Percentiles rank a stretch among this genome's conserved stretches.
These are phyloP conservation scores for Aspergillus brunneoviolaceus DNA, from an alignment of 2,329 filamentous ascomycete genomes.

Conservation along the genomic window DNA sequence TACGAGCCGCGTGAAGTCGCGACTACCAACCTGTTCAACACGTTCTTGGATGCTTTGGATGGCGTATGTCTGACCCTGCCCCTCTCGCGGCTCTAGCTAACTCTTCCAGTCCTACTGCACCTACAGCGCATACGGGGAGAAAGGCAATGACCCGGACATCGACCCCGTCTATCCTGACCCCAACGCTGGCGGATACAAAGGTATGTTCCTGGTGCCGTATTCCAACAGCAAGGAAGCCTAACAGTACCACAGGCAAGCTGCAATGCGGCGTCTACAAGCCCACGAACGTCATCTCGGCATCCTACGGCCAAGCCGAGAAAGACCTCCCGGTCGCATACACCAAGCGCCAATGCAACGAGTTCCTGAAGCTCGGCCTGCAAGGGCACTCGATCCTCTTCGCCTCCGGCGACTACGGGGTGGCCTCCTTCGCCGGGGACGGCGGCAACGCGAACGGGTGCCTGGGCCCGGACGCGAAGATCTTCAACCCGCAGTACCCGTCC, in stretches of 20 bases:
- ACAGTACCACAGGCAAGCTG: slow-evolving; percentile 19
- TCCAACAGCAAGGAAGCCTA: neutral
- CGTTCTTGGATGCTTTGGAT: slow-evolving; percentile 54
- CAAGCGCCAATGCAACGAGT: slow-evolving; percentile 47
- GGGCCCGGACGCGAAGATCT: slow-evolving; percentile 44
- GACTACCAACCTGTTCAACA: slow-evolving; percentile 42
- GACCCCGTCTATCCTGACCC: slow-evolving; percentile 55
- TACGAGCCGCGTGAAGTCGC: slow-evolving; percentile 38
- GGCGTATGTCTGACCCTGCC: slow-evolving; percentile 29
- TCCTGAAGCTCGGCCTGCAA: slow-evolving; percentile 52
- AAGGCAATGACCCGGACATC: slow-evolving; percentile 48
- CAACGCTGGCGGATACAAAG: slow-evolving; percentile 51
- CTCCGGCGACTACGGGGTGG: slow-evolving; percentile 34
- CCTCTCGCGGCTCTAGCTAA: neutral
- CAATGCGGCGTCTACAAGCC: slow-evolving; percentile 54
- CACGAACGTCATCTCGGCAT: slow-evolving; percentile 58
- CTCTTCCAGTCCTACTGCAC: slow-evolving; percentile 49
- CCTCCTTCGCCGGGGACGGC: slow-evolving; percentile 40
- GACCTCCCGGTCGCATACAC: slow-evolving; percentile 57
- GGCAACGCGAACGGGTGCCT: slow-evolving; percentile 36
- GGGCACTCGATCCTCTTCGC: slow-evolving; percentile 33
- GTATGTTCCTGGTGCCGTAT: slow-evolving; percentile 22
- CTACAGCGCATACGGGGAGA: slow-evolving; percentile 51
- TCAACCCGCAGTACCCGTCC: slow-evolving; percentile 51
- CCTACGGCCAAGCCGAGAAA: slow-evolving; percentile 56